Evolutionary conservation across 306 rosid genomes (phyloP), one percentile per base, ranked within the genome.

Genomic region (Elaeagnus macrophylla): DNA sequence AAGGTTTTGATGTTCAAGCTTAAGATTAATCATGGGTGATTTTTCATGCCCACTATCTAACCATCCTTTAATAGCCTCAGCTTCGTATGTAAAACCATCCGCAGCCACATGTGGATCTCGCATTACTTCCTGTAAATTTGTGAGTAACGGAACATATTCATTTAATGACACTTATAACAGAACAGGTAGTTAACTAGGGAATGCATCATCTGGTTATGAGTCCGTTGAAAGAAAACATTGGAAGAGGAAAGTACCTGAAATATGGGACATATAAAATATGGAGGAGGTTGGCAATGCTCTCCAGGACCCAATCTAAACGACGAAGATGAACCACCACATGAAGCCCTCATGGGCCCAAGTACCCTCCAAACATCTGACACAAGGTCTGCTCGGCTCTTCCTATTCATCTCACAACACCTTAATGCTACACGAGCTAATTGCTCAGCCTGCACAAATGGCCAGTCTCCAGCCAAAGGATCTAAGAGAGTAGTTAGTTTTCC

Each of bases 401-500:
- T 67, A 45, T 69, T 67, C 71, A 78, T 60, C 59, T 80, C 95
- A 35, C 94, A 80, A 40, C 99, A 91, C 67, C 89, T 75, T 54
- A 91, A 59, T 43, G 96, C 99, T 77, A 91, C 61, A 55, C 54
- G 64, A 82, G 74, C 67, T 66, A 87, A 69, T 62, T 78, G 75
- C 51, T 78, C 85, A 13, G 89, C 96, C 64, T 68, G 75, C 53
- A 63, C 89, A 65, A 84, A 56, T 17, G 96, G 96, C 99, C 96
- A 87, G 20, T 80, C 88, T 67, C 99, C 99, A n/a, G 89, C 96
- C 69, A 81, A 82, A 53, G 95, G 89, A 82, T 91, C 99, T 69
- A 91, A 64, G 46, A 84, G 47, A 15, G 65, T 62, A 51, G 73
- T 56, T 53, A 91, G 56, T 17, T 75, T 75, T 71, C 96, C 85